Evolutionary conservation across 306 rosid species (phyloP).

Genomic region (Inga oerstediana): DNA sequence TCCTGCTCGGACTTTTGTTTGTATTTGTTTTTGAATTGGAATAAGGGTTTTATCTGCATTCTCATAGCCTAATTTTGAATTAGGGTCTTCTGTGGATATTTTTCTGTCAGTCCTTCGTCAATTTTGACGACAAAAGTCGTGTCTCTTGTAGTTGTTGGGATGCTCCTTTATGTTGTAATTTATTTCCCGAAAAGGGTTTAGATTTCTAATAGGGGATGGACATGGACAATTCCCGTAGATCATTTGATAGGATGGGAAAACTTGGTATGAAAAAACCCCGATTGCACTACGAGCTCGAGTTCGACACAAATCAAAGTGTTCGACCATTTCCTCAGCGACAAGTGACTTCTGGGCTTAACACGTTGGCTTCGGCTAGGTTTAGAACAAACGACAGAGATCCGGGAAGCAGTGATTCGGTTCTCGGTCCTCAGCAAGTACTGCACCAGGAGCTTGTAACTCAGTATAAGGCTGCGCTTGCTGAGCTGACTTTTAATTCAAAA

Average conservation of each 20-base stretch:
- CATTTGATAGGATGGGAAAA: constrained; percentile 74
- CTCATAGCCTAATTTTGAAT: constrained; percentile 23
- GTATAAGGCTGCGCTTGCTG: constrained; percentile 77
- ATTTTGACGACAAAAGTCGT: not conserved
- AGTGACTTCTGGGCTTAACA: constrained; percentile 33
- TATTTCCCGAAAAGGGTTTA: constrained; percentile 38
- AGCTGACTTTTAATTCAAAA: constrained; percentile 89
- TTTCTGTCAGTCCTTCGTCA: not conserved
- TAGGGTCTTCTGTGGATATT: not conserved
- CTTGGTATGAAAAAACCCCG: constrained; percentile 76
- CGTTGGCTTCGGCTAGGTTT: constrained; percentile 47
- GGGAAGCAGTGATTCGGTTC: constrained; percentile 54
- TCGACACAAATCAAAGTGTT: constrained; percentile 39
- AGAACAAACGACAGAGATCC: constrained; percentile 54
- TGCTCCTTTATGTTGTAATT: not conserved
- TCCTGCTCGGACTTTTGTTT: not conserved
- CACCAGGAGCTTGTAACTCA: constrained; percentile 76
- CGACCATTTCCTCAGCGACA: constrained; percentile 67
- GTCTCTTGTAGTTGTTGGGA: not conserved
- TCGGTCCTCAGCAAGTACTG: constrained; percentile 68
- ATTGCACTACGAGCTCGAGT: constrained; percentile 55
- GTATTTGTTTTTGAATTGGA: not conserved
- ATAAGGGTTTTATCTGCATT: constrained; percentile 19
- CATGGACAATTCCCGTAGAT: constrained; percentile 84
- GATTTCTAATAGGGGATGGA: constrained; percentile 34